These are phyloP conservation scores for Salvia miltiorrhiza DNA, from an alignment of 257 asterid species.

Conservation along the genomic window DNA sequence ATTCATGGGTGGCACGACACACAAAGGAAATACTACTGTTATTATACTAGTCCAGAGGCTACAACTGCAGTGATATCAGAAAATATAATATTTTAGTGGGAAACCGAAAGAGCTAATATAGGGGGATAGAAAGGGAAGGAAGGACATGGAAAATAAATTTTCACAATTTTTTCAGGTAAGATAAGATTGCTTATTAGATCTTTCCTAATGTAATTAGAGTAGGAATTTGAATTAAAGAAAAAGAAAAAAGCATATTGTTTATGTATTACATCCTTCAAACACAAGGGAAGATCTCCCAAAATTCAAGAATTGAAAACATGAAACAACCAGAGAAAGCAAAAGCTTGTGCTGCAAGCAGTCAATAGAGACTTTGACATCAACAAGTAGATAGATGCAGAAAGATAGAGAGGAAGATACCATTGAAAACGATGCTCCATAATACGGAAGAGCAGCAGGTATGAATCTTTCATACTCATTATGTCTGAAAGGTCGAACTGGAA, in stretches of 20 bases:
- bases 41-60: neutral
- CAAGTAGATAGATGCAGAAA: neutral
- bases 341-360: slow-evolving; percentile 3
- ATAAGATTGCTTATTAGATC: neutral
- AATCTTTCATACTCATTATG: slow-evolving; percentile 92
- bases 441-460: slow-evolving; percentile 79
- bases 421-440: slow-evolving; percentile 82
- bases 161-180: neutral
- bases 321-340: neutral
- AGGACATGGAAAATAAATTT: neutral
- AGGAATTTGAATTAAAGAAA: neutral
- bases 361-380: neutral
- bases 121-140: neutral
- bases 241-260: neutral
- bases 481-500: slow-evolving; percentile 94
- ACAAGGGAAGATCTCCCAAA: neutral
- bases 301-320: neutral
- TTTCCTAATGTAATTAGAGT: neutral
- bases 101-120: neutral
- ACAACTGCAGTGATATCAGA: neutral
- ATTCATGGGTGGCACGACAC: neutral
- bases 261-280: neutral
- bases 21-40: neutral
- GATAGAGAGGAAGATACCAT: slow-evolving; percentile 44
- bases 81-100: neutral